These are phyloP conservation scores for Borealophlyctis nickersoniae DNA, from an alignment of 192 early-diverging fungal species.

Conservation along the genomic window DNA sequence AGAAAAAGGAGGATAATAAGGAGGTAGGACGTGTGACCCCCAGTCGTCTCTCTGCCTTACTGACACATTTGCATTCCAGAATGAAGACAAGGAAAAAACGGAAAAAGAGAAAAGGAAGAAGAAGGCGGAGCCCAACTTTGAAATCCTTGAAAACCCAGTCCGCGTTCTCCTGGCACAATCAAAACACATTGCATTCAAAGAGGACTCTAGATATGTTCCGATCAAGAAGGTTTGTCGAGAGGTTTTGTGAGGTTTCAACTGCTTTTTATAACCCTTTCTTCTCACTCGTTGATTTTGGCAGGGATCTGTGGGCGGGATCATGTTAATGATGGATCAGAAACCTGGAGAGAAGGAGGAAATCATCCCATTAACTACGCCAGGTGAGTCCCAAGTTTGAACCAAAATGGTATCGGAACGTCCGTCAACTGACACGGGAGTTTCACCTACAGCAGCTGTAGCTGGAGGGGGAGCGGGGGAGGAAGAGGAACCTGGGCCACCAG, in stretches of 20 bases:
- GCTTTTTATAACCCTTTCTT: background rate
- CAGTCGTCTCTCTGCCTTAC: no score
- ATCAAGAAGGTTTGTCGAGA: conserved; percentile 86
- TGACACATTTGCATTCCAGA: no score
- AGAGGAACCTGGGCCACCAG: conserved; percentile 26
- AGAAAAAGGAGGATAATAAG: conserved; percentile 61
- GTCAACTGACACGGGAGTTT: background rate
- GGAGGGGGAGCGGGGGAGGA: conserved; percentile 18
- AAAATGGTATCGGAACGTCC: no score
- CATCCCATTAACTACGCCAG: conserved; percentile 44
- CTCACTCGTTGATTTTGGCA: conserved; percentile 5
- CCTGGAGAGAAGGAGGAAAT: conserved; percentile 81
- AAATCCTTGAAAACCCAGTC: conserved; percentile 81
- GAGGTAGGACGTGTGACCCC: conserved; percentile 11
- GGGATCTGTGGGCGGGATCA: conserved; percentile 71
- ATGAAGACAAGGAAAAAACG: conserved; percentile 12
- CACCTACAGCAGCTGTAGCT: conserved; percentile 1
- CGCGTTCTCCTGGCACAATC: conserved; percentile 86
- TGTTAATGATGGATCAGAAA: conserved; percentile 76
- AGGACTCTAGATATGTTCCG: conserved; percentile 82
- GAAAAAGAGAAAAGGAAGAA: conserved; percentile 55
- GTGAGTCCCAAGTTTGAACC: background rate
- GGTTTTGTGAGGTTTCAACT: conserved; percentile 19
- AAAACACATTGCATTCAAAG: conserved; percentile 81
- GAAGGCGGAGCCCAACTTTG: conserved; percentile 72